Base-by-base conservation (phyloP, 202 grass and related monocot genomes). In the Saccharum hybrid region DNA sequence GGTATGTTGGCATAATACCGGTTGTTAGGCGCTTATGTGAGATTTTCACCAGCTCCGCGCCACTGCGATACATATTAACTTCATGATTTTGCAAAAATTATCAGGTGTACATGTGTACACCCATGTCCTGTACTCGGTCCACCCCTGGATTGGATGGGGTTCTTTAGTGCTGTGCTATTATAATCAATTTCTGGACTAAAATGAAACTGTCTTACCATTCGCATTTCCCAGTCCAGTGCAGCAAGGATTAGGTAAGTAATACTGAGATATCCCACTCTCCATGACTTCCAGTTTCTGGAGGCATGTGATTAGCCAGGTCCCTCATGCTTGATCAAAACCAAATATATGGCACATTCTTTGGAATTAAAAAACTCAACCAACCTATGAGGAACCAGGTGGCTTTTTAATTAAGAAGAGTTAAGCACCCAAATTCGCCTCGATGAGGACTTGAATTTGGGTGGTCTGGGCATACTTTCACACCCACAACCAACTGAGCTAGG, bases 251-350 rank as follows among this genome's bases (percentile, higher is more conserved):
- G 41, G n/a, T 40, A 43, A n/a, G 45, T 6, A 66, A 54, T 45
- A 39, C 21, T 12, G 30, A 51, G 56, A 37, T 69, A 12, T 62
- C 14, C 42, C 43, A 9, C 36, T 68, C 16, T 48, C 1, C 39
- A 52, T 41, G 23, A 4, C 15, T 16, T 57, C 6, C 19, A 21
- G 54, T 49, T 49, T 49, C 52, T 57, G 19, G 54, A 57, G 54
- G 54, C 54, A 40, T 78, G 78, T n/a, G 68, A 43, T 49, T 49
- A 16, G 46, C 14, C 46, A 49, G 14, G 46, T 49, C 16, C 46
- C 46, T 49, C 46, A 49, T 49, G 46, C 51, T 19, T 56, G 43
- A 13, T 85, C 68, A 46, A 81, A 54, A 54, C 16, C 51, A 54
- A 54, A 54, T 54, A 19, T 54, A 19, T 54, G 51, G 16, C 16